phyloP scores from a whole-genome alignment of 345 rosid species.

The Aethionema arabicum region DNA sequence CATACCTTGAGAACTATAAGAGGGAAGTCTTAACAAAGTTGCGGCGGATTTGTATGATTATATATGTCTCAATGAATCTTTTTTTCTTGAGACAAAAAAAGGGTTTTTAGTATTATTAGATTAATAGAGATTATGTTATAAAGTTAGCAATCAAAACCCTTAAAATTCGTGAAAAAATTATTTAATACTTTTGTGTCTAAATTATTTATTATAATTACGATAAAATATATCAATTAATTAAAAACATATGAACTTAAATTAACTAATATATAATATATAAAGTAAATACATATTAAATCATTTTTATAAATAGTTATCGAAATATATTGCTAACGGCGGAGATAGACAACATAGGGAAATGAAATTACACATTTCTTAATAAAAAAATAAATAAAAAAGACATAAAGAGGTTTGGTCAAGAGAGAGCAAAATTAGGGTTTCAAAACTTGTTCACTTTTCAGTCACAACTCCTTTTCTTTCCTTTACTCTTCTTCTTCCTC shows the following conservation, averaged over 20 bases:
- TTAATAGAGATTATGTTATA: too few relatives aligned
- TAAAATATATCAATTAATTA: too few relatives aligned
- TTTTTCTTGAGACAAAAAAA: too few relatives aligned
- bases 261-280: too few relatives aligned
- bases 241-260: too few relatives aligned
- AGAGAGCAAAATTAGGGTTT: constrained; percentile 38
- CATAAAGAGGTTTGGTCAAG: constrained; percentile 33
- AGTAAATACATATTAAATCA: too few relatives aligned
- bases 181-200: too few relatives aligned
- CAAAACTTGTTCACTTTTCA: constrained; percentile 23
- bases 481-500: constrained; percentile 39
- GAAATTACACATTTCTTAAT: not conserved
- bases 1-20: not conserved
- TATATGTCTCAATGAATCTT: not conserved
- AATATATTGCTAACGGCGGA: not conserved
- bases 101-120: too few relatives aligned
- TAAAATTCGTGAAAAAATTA: too few relatives aligned
- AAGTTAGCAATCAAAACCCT: too few relatives aligned
- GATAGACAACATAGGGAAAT: not conserved
- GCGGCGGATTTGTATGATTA: not conserved
- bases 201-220: too few relatives aligned
- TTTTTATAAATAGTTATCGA: too few relatives aligned
- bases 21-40: constrained; percentile 8
- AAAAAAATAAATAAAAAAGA: not conserved
- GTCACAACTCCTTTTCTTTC: constrained; percentile 38